Conservation (phyloP, 306 rosid genomes). For the Inga oerstediana region DNA sequence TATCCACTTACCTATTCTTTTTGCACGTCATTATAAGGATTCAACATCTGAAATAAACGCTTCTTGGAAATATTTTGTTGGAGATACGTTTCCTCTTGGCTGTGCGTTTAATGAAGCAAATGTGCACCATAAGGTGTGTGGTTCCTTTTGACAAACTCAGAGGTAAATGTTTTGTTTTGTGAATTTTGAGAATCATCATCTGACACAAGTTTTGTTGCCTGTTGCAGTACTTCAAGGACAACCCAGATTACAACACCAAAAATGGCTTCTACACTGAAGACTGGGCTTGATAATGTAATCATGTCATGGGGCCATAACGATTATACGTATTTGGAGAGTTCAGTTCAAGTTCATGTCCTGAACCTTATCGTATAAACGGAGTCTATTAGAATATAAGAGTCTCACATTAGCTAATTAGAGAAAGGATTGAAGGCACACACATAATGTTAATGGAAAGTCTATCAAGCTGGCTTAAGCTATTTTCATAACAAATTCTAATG, state of each 20-base stretch:
- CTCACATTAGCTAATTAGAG: no score
- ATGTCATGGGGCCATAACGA: conserved; percentile 58
- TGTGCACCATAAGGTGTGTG: conserved; percentile 59
- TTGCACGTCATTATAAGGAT: background rate
- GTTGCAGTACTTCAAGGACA: conserved; percentile 58
- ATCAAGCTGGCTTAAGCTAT: no score
- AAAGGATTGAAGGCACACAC: no score
- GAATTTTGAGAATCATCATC: background rate
- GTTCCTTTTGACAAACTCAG: background rate
- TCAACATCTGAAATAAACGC: conserved; percentile 22
- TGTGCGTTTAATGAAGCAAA: conserved; percentile 67
- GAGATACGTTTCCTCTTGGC: conserved; percentile 74
- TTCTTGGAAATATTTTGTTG: conserved; percentile 31
- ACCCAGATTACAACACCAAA: conserved; percentile 49
- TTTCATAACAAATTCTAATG: no score
- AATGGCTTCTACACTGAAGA: conserved; percentile 54
- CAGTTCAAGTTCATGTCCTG: background rate
- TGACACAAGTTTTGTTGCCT: background rate
- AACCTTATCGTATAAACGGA: no score
- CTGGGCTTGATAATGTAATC: conserved; percentile 56
- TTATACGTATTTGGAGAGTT: conserved; percentile 47
- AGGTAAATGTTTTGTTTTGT: no score
- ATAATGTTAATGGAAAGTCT: no score
- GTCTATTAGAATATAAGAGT: no score
- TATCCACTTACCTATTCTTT: background rate